phyloP scores from a whole-genome alignment of 495 filamentous ascomycete species.

The Daldinia bambusicola region DNA sequence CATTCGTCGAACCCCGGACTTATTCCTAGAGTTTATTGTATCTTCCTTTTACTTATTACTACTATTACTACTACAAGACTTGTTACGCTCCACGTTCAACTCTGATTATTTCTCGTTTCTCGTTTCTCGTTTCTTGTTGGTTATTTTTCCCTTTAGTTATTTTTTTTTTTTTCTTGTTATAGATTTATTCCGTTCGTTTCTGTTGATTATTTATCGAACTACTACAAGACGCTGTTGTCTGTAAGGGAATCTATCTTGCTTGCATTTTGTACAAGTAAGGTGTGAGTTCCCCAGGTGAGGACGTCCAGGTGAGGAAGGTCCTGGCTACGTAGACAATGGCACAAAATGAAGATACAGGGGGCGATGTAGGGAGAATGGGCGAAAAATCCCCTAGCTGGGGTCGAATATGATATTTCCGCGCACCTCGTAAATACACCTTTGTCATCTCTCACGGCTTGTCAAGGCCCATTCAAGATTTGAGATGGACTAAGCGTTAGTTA shows the following conservation, averaged over 20 bases:
- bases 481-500: no score
- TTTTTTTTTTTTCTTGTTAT: neutral
- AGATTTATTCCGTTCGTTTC: constrained; percentile 7
- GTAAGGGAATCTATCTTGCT: constrained; percentile 3
- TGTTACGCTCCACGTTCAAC: constrained; percentile 19
- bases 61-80: constrained; percentile 7
- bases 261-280: neutral
- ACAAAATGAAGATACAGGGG: no score
- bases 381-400: constrained; percentile 8
- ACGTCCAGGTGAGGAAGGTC: constrained; percentile 5
- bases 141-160: neutral
- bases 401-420: constrained; percentile 10
- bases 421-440: neutral
- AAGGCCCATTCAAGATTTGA: neutral
- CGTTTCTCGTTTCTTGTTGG: neutral
- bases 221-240: neutral
- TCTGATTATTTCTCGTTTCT: constrained; percentile 2
- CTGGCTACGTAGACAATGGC: constrained; percentile 15
- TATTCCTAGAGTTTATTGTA: constrained; percentile 37
- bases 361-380: neutral
- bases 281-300: neutral
- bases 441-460: neutral
- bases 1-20: constrained; percentile 51
- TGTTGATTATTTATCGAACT: constrained; percentile 1
- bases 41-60: constrained; percentile 26